These are phyloP conservation scores for Chaetomiaceae sp. DNA, from an alignment of 2,329 filamentous ascomycete genomes.

Conservation along the genomic window DNA sequence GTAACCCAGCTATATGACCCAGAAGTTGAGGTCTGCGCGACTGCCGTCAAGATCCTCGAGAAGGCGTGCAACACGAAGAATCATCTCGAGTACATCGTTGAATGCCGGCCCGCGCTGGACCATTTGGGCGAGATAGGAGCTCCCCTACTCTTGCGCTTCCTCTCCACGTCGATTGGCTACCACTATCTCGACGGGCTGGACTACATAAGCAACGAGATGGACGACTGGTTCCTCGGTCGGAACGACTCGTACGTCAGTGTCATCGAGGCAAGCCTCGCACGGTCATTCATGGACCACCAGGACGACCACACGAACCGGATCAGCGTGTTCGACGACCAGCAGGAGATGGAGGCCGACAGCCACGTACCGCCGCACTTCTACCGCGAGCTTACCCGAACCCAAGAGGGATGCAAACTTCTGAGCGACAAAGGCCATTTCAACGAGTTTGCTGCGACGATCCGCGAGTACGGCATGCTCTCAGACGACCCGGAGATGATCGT, in stretches of 20 bases:
- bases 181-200: slow-evolving; percentile 95
- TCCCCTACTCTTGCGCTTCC: slow-evolving; percentile 82
- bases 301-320: slow-evolving; percentile 55
- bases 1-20: slow-evolving; percentile 98
- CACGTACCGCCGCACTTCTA: slow-evolving; percentile 97
- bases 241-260: slow-evolving; percentile 95
- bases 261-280: slow-evolving; percentile 91
- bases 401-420: slow-evolving; percentile 85
- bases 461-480: slow-evolving; percentile 77
- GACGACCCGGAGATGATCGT: slow-evolving; percentile 81
- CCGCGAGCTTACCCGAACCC: slow-evolving; percentile 84
- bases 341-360: slow-evolving; percentile 51
- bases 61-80: slow-evolving; percentile 92
- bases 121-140: slow-evolving; percentile 96
- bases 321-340: slow-evolving; percentile 55
- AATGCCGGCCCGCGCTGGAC: slow-evolving; percentile 89
- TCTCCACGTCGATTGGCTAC: slow-evolving; percentile 95
- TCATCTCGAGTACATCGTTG: slow-evolving; percentile 92
- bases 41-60: slow-evolving; percentile 94
- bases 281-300: slow-evolving; percentile 68
- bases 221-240: slow-evolving; percentile 96
- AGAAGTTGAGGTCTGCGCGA: slow-evolving; percentile 92
- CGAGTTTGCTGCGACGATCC: slow-evolving; percentile 85
- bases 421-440: slow-evolving; percentile 94
- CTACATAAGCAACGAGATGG: slow-evolving; percentile 99